Conservation (phyloP, 176 grass and related monocot genomes). For the Oryza longistaminata region DNA sequence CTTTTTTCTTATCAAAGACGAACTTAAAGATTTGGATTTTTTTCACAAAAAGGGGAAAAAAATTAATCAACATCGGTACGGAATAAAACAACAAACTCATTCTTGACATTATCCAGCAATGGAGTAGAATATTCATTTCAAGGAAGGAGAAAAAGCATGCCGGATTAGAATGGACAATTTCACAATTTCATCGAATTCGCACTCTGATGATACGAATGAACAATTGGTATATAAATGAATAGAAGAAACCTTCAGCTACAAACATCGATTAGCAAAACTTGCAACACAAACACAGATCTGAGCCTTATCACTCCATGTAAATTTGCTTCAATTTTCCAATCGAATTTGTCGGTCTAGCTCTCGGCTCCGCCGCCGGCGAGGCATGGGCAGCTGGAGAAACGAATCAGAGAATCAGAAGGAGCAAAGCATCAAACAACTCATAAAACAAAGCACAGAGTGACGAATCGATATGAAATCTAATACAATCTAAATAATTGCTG, state of each 20-base stretch:
- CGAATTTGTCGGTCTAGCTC: neutral
- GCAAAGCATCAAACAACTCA: neutral
- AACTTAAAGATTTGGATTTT: neutral
- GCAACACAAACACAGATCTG: neutral
- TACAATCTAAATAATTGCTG: neutral
- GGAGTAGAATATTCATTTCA: neutral
- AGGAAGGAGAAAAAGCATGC: neutral
- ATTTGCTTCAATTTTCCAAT: neutral
- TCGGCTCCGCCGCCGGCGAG: neutral
- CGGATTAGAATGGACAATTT: neutral
- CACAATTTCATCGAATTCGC: neutral
- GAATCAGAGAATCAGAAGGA: neutral
- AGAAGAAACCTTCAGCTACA: neutral
- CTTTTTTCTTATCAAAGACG: no score
- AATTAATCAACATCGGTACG: neutral
- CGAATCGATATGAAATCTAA: neutral
- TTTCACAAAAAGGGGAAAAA: neutral
- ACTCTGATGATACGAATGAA: neutral
- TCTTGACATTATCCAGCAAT: neutral
- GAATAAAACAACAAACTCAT: neutral
- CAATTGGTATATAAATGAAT: neutral
- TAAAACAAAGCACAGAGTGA: no score
- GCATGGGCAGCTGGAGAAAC: conserved; percentile 27
- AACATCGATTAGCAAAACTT: neutral
- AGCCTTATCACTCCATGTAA: neutral